A percentile compares a stretch with the other conserved stretches of the same genome.
These are phyloP conservation scores for Xylariaceae sp. DNA, from an alignment of 2,329 filamentous ascomycete species.

Conservation along the genomic window DNA sequence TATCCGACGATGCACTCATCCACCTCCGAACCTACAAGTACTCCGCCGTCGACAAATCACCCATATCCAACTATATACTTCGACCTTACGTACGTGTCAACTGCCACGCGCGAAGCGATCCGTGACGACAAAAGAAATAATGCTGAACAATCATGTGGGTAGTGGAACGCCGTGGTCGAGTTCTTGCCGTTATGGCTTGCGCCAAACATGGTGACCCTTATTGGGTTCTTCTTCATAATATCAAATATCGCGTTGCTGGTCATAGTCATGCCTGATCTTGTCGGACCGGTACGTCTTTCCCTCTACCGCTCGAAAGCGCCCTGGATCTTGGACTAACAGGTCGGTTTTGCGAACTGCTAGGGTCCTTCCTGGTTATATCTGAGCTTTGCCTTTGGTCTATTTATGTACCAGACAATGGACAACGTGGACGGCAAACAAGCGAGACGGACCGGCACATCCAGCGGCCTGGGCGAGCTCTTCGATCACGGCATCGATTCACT, in stretches of 20 bases:
- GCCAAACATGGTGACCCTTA: slow-evolving; percentile 92
- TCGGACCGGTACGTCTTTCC: slow-evolving; percentile 66
- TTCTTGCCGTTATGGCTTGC: slow-evolving; percentile 92
- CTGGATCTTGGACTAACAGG: slow-evolving; percentile 3
- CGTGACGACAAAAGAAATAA: slow-evolving; percentile 3
- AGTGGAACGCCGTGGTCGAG: slow-evolving; percentile 98
- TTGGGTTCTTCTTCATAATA: slow-evolving; percentile 93
- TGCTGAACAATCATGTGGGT: slow-evolving; percentile 28
- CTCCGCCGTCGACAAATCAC: slow-evolving; percentile 92
- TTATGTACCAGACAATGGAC: slow-evolving; percentile 99
- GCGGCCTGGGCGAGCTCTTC: slow-evolving; percentile 90
- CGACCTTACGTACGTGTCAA: slow-evolving; percentile 76
- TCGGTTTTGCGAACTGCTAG: slow-evolving; percentile 36
- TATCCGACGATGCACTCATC: slow-evolving; percentile 84
- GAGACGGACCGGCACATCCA: slow-evolving; percentile 87
- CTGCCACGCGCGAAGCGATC: not conserved
- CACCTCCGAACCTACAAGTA: slow-evolving; percentile 97
- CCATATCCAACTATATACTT: slow-evolving; percentile 87
- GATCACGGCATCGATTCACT: slow-evolving; percentile 98
- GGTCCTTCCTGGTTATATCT: slow-evolving; percentile 90
- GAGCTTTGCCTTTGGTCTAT: slow-evolving; percentile 90
- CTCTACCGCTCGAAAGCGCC: not conserved
- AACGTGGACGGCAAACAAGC: slow-evolving; percentile 99
- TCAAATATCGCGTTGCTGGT: slow-evolving; percentile 70
- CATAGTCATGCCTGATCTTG: slow-evolving; percentile 80